Evolutionary conservation across 2,329 filamentous ascomycete species (phyloP), one percentile per base, ranked within the genome.

Genomic region (Acarospora socialis): DNA sequence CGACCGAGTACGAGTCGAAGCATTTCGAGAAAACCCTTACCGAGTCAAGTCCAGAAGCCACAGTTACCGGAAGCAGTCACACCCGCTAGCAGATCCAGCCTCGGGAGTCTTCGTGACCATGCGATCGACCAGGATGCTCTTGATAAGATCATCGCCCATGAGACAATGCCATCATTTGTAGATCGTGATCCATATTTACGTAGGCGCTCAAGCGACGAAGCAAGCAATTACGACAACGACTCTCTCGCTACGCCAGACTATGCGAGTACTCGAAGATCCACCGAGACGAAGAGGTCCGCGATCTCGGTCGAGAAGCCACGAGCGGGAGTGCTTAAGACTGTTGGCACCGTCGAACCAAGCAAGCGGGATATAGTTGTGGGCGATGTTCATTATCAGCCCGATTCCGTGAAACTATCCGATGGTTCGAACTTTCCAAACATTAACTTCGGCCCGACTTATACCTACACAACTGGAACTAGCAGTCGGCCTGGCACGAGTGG

Each of bases 381-480:
- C 10, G 63, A 66, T 47, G 54, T 54, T 37, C 59, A 50, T 37
- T 63, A 63, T 42, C 45, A 50, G 28, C 45, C 53, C 27, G 49
- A 54, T 24, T n/a, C n/a, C n/a, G 48, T 56, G 21, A 41, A 49
- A 12, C 27, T 41, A 14, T 47, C 46, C 19, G 42, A 49, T 14
- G 27, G 28, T 7, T 39, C 49, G 21, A 58, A 60, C 9, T 73
- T 92, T 38, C 81, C 82, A 1, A 59, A 67, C 4, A 70, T 93
- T 40, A 77, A 94, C 52, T 94, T 94, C 55, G 87, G 87, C 0
- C 82, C 77, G 4, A 93, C 86, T 0, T 59, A 81, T 44, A 77
- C 79, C 37, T 77, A 83, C 35, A 61, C 60, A 38, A 66, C 70
- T n/a, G 26, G 26, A 17, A 60, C 60, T 25, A 60, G 56, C 12